Base-by-base conservation (phyloP, 805 yeast genomes). In the Jamesozyma piceae region DNA sequence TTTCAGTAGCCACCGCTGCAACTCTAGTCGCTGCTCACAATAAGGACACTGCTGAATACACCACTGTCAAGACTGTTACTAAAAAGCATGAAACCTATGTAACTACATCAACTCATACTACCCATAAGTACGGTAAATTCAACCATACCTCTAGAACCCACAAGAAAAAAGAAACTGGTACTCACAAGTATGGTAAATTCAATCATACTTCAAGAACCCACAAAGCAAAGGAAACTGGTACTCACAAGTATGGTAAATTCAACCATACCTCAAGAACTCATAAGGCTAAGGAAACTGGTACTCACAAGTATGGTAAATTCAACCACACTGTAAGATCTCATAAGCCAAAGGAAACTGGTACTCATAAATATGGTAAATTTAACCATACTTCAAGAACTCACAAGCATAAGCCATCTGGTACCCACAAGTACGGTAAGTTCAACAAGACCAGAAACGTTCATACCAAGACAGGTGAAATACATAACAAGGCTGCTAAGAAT, bases 271-370 rank as follows among this genome's bases (percentile, higher is more conserved):
- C 53, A 5, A 50, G 63, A 32, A 52, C 65, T 14, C 42, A 55
- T 6, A 46, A 63, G 15, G 48, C 72, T 5, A 50, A 55, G 49
- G 29, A 64, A 13, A 63, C 75, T 45, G 75, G 75, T 49, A 77
- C 83, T 42, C 82, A 77, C 67, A 71, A 62, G 48, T 67, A 67
- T 50, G 84, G 84, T 50, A 69, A 69, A 55, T 70, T 75, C 67
- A 68, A 69, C 61, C 67, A 71, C 55, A 60, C 63, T 36, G 48
- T 50, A 19, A 52, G 63, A 37, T 52, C 64, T 14, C 41, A 53
- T 15, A 47, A 62, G n/a, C 47, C 70, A 5, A 47, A 53, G 49
- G 30, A 64, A 15, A 63, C 74, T 44, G 74, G 74, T 49, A 77
- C 82, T 41, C 81, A 77, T 66, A 71, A 62, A 48, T 66, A 65